Percentiles rank a stretch among this genome's conserved stretches.
phyloP scores from a whole-genome alignment of 2,329 filamentous ascomycete genomes.

The Claviceps citrina region DNA sequence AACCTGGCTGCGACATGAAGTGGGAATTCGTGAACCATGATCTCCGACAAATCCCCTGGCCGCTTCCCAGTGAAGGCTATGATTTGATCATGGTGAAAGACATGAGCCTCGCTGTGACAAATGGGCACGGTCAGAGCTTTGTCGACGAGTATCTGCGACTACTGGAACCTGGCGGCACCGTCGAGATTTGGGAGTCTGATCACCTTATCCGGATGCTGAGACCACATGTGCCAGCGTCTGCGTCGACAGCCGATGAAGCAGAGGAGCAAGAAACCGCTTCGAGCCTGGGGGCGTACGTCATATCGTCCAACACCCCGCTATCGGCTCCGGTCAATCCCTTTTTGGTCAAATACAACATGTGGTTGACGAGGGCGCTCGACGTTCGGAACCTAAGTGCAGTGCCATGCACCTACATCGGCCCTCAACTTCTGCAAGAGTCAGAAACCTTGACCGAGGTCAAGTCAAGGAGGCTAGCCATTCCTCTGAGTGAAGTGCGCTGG shows the following conservation, averaged over 20 bases:
- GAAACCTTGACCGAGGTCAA: conserved; percentile 54
- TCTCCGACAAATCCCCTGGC: conserved; percentile 57
- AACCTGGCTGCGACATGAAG: conserved; percentile 56
- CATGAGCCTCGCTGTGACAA: conserved; percentile 50
- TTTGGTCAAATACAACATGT: conserved; percentile 68
- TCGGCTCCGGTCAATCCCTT: conserved; percentile 68
- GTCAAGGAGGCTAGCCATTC: conserved; percentile 69
- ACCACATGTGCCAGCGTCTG: conserved; percentile 50
- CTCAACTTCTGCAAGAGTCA: conserved; percentile 68
- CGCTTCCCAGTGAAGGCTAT: conserved; percentile 66
- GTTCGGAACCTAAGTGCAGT: conserved; percentile 52
- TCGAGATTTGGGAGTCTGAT: conserved; percentile 87
- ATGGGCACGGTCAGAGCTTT: conserved; percentile 37
- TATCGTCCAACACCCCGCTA: conserved; percentile 71
- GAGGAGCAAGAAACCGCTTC: conserved; percentile 50
- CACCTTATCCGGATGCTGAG: conserved; percentile 69
- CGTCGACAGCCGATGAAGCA: conserved; percentile 20
- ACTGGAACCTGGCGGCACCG: conserved; percentile 57
- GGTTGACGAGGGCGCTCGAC: conserved; percentile 65
- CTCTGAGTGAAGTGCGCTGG: conserved; percentile 72
- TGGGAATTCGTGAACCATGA: conserved; percentile 88
- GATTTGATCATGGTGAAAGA: conserved; percentile 85
- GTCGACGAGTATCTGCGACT: conserved; percentile 64
- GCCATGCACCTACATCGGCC: conserved; percentile 62
- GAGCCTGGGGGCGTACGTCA: conserved; percentile 63